Evolutionary conservation across 345 rosid species (phyloP).

Genomic region (Geranium brycei): DNA sequence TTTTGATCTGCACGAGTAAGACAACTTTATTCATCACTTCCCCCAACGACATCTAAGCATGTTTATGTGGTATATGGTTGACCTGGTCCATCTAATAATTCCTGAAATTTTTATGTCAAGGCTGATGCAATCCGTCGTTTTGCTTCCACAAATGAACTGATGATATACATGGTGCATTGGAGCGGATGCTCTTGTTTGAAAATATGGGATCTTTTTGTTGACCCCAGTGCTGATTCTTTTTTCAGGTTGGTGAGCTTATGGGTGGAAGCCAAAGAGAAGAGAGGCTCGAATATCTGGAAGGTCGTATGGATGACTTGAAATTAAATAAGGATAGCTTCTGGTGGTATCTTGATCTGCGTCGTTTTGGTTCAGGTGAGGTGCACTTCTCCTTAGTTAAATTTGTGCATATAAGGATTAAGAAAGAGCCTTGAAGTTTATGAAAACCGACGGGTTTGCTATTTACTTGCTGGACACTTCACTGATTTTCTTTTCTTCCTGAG

Average conservation of each 20-base stretch:
- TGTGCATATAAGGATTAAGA: neutral
- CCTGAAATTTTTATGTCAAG: too few relatives aligned
- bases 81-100: too few relatives aligned
- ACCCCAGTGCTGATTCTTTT: constrained; percentile 4
- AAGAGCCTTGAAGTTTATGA: constrained; percentile 1
- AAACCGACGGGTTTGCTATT: neutral
- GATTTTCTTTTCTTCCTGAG: too few relatives aligned
- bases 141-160: neutral
- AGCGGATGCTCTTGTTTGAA: neutral
- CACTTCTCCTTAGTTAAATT: neutral
- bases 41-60: too few relatives aligned
- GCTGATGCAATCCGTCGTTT: too few relatives aligned
- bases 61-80: too few relatives aligned
- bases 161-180: neutral
- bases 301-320: constrained; percentile 60
- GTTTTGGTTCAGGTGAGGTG: constrained; percentile 82
- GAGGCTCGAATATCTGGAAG: constrained; percentile 71
- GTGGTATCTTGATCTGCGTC: constrained; percentile 98
- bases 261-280: constrained; percentile 99
- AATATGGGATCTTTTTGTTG: neutral
- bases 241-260: constrained; percentile 80
- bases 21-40: too few relatives aligned
- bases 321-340: constrained; percentile 75
- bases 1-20: neutral
- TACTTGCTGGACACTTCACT: neutral